A percentile compares a stretch with the other conserved stretches of the same genome.
phyloP scores from a whole-genome alignment of 805 yeast species.

The Wickerhamiella qilinensis region DNA sequence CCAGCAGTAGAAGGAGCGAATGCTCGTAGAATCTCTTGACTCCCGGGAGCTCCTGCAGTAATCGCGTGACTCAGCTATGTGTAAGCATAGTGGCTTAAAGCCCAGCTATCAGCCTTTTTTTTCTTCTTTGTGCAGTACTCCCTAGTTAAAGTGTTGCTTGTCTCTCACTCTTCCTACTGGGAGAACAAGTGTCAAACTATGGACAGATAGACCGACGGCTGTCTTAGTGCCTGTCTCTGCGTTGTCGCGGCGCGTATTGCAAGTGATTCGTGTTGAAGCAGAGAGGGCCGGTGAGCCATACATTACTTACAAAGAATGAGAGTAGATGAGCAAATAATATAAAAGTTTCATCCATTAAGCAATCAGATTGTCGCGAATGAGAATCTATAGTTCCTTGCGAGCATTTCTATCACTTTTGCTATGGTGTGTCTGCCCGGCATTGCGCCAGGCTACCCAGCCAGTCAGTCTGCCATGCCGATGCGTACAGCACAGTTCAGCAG shows the following conservation, averaged over 20 bases:
- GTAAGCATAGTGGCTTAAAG: too few species aligned
- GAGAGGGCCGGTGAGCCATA: slow-evolving; percentile 19
- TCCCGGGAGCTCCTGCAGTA: too few species aligned
- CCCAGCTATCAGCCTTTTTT: too few species aligned
- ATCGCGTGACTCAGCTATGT: too few species aligned
- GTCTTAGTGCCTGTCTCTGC: slow-evolving; percentile 19
- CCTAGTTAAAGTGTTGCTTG: slow-evolving; percentile 18
- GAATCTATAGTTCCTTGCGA: not conserved
- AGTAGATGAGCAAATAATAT: not conserved
- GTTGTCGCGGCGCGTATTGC: slow-evolving; percentile 9
- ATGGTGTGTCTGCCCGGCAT: not conserved
- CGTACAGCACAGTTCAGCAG: too few species aligned
- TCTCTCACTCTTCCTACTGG: slow-evolving; percentile 11
- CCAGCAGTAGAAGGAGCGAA: not conserved
- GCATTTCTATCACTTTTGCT: not conserved
- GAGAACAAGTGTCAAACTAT: slow-evolving; percentile 17
- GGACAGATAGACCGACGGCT: slow-evolving; percentile 10
- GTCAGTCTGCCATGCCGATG: not conserved
- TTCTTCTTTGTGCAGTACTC: slow-evolving; percentile 15
- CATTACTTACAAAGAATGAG: slow-evolving; percentile 6
- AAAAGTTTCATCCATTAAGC: not conserved
- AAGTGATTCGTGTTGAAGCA: slow-evolving; percentile 10
- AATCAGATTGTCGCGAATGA: not conserved
- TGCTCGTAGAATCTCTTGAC: too few species aligned
- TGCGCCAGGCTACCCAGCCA: not conserved